Conservation (phyloP, 2,329 filamentous ascomycete genomes). For the Hypoxylon sp. region DNA sequence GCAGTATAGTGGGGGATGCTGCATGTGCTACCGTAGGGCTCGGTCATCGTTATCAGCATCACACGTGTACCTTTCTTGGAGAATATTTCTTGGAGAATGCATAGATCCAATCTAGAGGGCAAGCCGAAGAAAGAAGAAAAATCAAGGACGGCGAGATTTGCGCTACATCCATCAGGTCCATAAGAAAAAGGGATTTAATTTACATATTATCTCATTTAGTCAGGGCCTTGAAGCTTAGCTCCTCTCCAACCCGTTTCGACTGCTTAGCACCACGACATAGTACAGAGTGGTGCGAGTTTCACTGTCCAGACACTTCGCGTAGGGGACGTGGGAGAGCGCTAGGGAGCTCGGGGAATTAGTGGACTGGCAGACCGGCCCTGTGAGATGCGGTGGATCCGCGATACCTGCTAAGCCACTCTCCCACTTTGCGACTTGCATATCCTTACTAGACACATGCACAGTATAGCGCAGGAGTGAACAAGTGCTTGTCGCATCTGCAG, state of each 20-base stretch:
- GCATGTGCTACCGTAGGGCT: conserved; percentile 24
- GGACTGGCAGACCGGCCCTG: conserved; percentile 8
- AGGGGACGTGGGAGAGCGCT: too few relatives aligned
- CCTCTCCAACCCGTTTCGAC: conserved; percentile 8
- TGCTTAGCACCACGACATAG: conserved; percentile 15
- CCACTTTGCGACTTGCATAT: background rate
- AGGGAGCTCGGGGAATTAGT: conserved; percentile 9
- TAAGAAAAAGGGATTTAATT: background rate
- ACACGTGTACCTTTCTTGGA: conserved; percentile 9
- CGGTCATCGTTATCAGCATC: conserved; percentile 15
- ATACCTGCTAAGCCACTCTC: conserved; percentile 29
- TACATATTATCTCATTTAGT: background rate
- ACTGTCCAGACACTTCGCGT: conserved; percentile 34
- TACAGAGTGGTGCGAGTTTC: conserved; percentile 18
- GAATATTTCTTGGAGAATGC: background rate
- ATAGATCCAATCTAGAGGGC: background rate
- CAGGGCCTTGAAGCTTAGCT: background rate
- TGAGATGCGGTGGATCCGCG: background rate
- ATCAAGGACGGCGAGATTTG: background rate
- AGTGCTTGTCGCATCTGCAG: too few relatives aligned
- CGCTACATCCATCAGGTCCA: too few relatives aligned
- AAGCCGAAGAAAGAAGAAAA: background rate
- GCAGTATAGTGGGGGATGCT: conserved; percentile 5
- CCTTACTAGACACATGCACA: too few relatives aligned
- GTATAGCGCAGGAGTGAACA: too few relatives aligned